phyloP scores from a whole-genome alignment of 441 rosid species.

The Adansonia grandidieri region DNA sequence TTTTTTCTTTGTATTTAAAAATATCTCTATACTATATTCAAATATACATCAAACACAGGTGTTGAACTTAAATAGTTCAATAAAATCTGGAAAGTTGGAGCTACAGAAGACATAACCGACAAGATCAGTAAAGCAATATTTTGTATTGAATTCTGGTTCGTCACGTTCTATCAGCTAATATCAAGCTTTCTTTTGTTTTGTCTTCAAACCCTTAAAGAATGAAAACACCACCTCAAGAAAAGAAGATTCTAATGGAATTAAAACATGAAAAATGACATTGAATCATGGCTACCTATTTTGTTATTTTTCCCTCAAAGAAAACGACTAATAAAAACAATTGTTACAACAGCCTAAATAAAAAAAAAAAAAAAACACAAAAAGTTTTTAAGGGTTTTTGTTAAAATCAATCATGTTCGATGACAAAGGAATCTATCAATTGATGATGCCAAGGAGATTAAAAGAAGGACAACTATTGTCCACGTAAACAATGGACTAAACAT shows the following conservation, averaged over 20 bases:
- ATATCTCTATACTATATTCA: no score
- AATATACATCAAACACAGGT: no score
- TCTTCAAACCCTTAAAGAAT: background rate
- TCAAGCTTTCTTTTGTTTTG: background rate
- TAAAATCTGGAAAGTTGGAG: no score
- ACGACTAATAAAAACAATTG: background rate
- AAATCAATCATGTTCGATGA: background rate
- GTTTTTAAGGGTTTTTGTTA: background rate
- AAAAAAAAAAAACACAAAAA: background rate
- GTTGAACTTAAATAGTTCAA: background rate
- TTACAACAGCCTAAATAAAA: background rate
- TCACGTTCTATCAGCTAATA: background rate
- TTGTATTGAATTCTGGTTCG: background rate
- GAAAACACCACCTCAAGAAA: background rate
- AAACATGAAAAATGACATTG: background rate
- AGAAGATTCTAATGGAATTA: background rate
- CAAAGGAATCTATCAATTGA: background rate
- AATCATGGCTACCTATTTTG: background rate
- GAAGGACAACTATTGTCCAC: background rate
- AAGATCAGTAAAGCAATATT: background rate
- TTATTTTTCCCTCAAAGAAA: background rate
- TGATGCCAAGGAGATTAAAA: background rate
- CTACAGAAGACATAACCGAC: background rate
- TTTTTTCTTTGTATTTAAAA: no score
- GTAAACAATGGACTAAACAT: background rate